Conservation (phyloP, 2,329 filamentous ascomycete genomes). For the Rhynchosporium graminicola region DNA sequence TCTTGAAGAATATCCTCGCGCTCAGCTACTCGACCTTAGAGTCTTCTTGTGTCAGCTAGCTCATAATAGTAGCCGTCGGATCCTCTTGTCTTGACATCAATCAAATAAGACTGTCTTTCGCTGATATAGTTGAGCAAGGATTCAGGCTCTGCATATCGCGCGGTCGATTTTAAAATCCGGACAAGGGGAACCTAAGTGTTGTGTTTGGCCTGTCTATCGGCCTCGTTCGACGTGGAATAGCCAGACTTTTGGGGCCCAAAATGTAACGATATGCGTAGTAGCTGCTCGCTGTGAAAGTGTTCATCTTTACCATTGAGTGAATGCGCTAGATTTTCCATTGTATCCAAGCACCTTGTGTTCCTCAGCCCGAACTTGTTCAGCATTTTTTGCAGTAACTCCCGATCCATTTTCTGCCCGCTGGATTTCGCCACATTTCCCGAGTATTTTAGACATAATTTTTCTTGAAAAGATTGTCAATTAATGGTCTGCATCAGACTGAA, state of each 20-base stretch:
- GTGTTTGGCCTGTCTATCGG: not conserved
- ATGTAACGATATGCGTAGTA: not conserved
- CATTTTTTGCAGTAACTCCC: conserved; percentile 11
- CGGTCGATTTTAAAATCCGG: not conserved
- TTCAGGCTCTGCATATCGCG: not conserved
- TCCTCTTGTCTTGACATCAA: no score
- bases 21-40: not conserved
- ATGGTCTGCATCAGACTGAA: not conserved
- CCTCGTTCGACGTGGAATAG: not conserved
- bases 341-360: not conserved
- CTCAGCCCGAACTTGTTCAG: not conserved
- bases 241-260: not conserved
- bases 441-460: not conserved
- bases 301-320: not conserved
- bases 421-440: not conserved
- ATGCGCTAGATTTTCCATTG: not conserved
- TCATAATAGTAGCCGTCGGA: not conserved
- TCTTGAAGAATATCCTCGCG: not conserved
- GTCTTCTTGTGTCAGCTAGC: not conserved
- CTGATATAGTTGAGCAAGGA: not conserved
- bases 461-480: not conserved
- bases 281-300: not conserved
- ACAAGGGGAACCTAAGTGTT: not conserved
- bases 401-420: conserved; percentile 3
- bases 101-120: not conserved